A percentile compares a stretch with the other conserved stretches of the same genome.
Evolutionary conservation across 2,329 filamentous ascomycete species (phyloP).

Genomic region (Ophiostoma australiae): DNA sequence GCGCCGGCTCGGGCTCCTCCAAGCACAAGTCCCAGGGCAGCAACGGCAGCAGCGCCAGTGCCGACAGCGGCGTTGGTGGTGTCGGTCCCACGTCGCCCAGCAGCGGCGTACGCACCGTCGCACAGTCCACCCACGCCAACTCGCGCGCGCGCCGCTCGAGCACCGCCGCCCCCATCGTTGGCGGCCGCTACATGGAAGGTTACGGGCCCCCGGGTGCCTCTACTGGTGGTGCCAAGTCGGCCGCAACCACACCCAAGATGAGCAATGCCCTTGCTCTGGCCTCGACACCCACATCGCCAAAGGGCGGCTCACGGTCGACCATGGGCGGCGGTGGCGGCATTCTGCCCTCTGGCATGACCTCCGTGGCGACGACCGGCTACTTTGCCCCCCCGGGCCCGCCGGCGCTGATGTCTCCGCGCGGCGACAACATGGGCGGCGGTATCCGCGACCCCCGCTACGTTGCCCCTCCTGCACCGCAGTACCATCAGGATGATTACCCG

Average conservation of each 20-base stretch:
- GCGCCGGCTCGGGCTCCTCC: background rate
- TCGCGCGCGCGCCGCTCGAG: constrained; percentile 27
- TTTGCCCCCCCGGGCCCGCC: background rate
- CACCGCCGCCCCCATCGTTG: background rate
- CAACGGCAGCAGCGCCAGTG: constrained; percentile 17
- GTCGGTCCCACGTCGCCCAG: constrained; percentile 20
- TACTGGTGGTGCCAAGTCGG: background rate
- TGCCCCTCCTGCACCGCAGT: background rate
- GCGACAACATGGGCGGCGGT: constrained; percentile 13
- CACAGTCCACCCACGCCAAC: background rate
- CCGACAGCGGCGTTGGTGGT: constrained; percentile 15
- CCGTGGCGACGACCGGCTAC: background rate
- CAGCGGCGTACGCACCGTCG: constrained; percentile 26
- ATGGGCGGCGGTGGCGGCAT: background rate
- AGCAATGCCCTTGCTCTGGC: background rate
- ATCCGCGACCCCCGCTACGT: background rate
- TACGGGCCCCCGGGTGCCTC: constrained; percentile 27
- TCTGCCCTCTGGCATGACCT: background rate
- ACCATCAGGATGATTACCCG: background rate
- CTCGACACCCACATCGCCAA: background rate
- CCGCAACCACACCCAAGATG: background rate
- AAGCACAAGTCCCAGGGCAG: constrained; percentile 17
- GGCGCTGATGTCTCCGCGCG: constrained; percentile 6
- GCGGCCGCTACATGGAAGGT: constrained; percentile 30
- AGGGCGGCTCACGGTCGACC: background rate